phyloP scores from a whole-genome alignment of 805 yeast species.

The Starmerella sp. region DNA sequence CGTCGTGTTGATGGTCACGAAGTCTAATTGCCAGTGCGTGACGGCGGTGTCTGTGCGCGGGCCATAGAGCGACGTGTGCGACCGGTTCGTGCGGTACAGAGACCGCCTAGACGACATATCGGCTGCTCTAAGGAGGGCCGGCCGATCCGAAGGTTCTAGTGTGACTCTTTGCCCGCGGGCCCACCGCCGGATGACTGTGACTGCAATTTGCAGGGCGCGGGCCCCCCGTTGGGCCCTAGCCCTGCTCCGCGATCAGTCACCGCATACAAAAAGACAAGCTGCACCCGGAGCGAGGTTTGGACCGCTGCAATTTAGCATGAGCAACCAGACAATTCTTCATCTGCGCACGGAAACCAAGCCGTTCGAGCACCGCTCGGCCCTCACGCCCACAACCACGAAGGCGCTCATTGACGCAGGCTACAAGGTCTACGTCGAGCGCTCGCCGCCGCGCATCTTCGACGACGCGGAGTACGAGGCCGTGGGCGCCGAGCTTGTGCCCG shows the following conservation, averaged over 20 bases:
- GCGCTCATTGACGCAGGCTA: slow-evolving; percentile 64
- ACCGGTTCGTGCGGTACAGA: slow-evolving; percentile 17
- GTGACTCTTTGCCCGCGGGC: neutral
- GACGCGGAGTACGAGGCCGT: slow-evolving; percentile 59
- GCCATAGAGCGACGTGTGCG: slow-evolving; percentile 22
- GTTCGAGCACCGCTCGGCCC: slow-evolving; percentile 91
- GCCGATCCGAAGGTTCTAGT: neutral
- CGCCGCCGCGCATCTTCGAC: slow-evolving; percentile 70
- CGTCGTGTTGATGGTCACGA: slow-evolving; percentile 15
- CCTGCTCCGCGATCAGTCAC: neutral
- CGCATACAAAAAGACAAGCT: neutral
- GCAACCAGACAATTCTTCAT: slow-evolving; percentile 43
- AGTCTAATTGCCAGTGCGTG: slow-evolving; percentile 18
- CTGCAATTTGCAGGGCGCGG: neutral
- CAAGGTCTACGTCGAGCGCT: slow-evolving; percentile 76
- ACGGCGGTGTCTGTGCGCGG: slow-evolving; percentile 21
- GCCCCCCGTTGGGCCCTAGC: neutral
- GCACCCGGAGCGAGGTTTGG: neutral
- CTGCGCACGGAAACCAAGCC: slow-evolving; percentile 97
- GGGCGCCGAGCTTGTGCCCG: slow-evolving; percentile 84
- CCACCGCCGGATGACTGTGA: neutral
- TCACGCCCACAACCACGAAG: slow-evolving; percentile 85
- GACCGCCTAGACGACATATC: slow-evolving; percentile 21
- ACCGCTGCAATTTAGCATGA: neutral
- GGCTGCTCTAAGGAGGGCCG: neutral